Evolutionary conservation across 805 yeast species (phyloP), one percentile per base, ranked within the genome.

Genomic region (Candida montana): DNA sequence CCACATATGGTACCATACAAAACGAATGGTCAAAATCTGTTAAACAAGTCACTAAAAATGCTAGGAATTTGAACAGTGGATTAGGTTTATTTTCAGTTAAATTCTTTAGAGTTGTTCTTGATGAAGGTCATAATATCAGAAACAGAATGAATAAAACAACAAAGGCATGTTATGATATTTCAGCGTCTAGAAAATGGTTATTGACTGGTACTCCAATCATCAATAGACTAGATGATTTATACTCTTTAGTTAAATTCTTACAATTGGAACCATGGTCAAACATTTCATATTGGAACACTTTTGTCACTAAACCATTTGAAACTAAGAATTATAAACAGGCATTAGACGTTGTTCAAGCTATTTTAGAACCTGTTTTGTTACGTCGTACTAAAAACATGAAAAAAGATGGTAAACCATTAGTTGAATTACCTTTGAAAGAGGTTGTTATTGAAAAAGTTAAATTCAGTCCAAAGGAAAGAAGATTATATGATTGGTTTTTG

Each of bases 161-260:
- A 0, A 81, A 79, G 48, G 83, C 97, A 0, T 72, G 89, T 7
- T 77, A 75, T 60, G 83, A 75, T 18, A 55, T 90, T n/a, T 54
- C 63, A 9, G 78, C 86, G 52, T 66, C 70, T 16, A 68, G 93
- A 37, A 77, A 78, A 46, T 90, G 98, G 98, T 69, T 83, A 3
- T 66, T 91, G 35, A 88, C 97, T 0, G 98, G 98, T 7, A 90
- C 98, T 0, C 97, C 98, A 0, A 85, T 90, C 23, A 83, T 89
- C 31, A 90, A 90, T 59, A 67, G 90, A 47, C 67, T 91, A 9
- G 97, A 91, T 59, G 98, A 91, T 59, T 63, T 91, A 35, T 90
- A 75, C 56, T 81, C 95, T 6, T 62, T 89, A 37, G 75, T 89
- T 15, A 77, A 79, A 50, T 91, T 82, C 53, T 63, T 91, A 36